Evolutionary conservation across 139 green algal genomes (phyloP), one percentile per base, ranked within the genome.

Genomic region (Bryopsis sp.): DNA sequence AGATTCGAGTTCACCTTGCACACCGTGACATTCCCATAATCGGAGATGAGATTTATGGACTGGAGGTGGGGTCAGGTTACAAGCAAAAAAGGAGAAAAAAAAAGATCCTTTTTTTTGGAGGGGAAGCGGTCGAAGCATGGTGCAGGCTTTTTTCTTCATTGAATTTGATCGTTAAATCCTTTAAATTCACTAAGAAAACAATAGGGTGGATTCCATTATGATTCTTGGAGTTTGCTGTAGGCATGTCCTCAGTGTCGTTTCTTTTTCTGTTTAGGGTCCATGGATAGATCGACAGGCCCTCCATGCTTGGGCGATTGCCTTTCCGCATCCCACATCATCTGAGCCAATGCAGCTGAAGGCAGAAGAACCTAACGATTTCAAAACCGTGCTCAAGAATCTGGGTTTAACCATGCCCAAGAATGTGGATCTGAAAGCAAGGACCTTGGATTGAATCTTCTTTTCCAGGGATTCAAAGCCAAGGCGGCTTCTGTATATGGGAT

Each of bases 1-100:
- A 92, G 72, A 92, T 92, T 57, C 78, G 86, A 5, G 68, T 92
- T 58, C 86, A 93, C 62, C 54, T 89, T 58, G 81, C 74, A 50
- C 70, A 85, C 61, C 19, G 77, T 48, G 86, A 85, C 0, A 78
- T 85, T 67, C 81, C 86, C 48, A 86, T 93, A 24, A 61, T 84
- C 28, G 84, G 85, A 11, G 86, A 93, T 74, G 79, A 83, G 11
- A 63, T 87, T 36, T 92, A 92, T 71, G 86, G 86, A 28, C 3
- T 75, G 11, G 28, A 62, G 64, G 72, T 77, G 26, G 28, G 15
- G 28, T 19, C 19, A 11, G 19, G 19, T 19, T 54, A 19, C 43
- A 54, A 19, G 43, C 15, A 11, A 54, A 19, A 11, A 11, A 54
- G 19, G 15, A 54, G 11, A 54, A 54, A 54, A 19, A 26, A 54